Conservation (phyloP, 2,329 filamentous ascomycete species). For the Leptoxyphium fumago region DNA sequence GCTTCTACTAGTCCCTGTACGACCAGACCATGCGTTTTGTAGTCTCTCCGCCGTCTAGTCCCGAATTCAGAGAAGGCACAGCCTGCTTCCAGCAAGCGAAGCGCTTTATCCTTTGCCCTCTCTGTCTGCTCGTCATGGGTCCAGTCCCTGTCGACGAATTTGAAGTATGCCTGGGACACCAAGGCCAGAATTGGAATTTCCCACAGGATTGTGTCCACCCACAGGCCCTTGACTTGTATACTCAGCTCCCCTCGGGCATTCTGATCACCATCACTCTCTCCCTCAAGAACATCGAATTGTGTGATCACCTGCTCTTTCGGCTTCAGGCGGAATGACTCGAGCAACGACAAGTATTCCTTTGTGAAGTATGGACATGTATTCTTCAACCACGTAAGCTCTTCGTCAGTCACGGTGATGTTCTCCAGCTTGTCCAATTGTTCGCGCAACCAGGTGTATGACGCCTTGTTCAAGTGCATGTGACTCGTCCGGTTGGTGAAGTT, state of each 20-base stretch:
- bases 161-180: slow-evolving; percentile 93
- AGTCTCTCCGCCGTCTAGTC: slow-evolving; percentile 74
- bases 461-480: slow-evolving; percentile 75
- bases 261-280: slow-evolving; percentile 41
- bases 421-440: slow-evolving; percentile 73
- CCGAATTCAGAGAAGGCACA: slow-evolving; percentile 93
- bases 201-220: slow-evolving; percentile 93
- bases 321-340: slow-evolving; percentile 66
- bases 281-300: slow-evolving; percentile 47
- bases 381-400: slow-evolving; percentile 68
- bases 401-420: slow-evolving; percentile 61
- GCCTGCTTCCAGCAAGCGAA: slow-evolving; percentile 60
- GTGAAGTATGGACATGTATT: slow-evolving; percentile 69
- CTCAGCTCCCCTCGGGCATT: slow-evolving; percentile 51
- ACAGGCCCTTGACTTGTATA: slow-evolving; percentile 65
- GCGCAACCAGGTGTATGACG: slow-evolving; percentile 73
- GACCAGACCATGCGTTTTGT: slow-evolving; percentile 86
- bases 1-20: slow-evolving; percentile 75
- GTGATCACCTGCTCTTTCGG: slow-evolving; percentile 67
- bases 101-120: slow-evolving; percentile 68
- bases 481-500: slow-evolving; percentile 91
- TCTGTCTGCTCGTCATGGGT: slow-evolving; percentile 75
- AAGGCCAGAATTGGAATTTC: slow-evolving; percentile 89
- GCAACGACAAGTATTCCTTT: slow-evolving; percentile 61
- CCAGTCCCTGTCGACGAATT: slow-evolving; percentile 91